Evolutionary conservation across 2,329 filamentous ascomycete species (phyloP).

Genomic region (Lithohypha guttulata): DNA sequence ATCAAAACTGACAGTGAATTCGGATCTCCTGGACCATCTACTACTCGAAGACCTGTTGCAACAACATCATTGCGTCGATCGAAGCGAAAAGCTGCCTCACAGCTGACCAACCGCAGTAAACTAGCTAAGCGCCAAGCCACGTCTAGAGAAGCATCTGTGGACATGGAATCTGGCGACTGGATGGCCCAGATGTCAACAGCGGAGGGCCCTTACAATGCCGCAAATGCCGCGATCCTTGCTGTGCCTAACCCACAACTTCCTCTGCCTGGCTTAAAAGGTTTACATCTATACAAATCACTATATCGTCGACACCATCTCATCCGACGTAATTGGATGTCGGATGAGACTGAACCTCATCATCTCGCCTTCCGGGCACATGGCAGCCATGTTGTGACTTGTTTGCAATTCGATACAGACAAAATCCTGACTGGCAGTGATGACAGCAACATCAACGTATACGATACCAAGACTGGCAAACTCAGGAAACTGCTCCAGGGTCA

Average conservation of each 20-base stretch:
- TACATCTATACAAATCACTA: conserved; percentile 92
- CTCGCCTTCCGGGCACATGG: conserved; percentile 95
- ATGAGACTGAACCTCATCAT: conserved; percentile 72
- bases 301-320: conserved; percentile 91
- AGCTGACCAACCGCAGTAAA: conserved; percentile 37
- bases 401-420: conserved; percentile 97
- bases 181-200: conserved; percentile 42
- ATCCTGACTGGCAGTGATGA: conserved; percentile 97
- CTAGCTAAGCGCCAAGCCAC: conserved; percentile 46
- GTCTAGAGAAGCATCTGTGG: conserved; percentile 31
- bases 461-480: conserved; percentile 84
- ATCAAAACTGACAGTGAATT: conserved; percentile 30
- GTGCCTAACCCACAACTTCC: conserved; percentile 75
- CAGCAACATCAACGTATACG: conserved; percentile 94
- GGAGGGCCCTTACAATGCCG: conserved; percentile 77
- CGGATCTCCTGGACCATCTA: conserved; percentile 13
- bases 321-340: conserved; percentile 78
- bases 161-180: conserved; percentile 34
- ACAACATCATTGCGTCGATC: conserved; percentile 24
- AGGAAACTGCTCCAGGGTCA: conserved; percentile 80
- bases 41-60: conserved; percentile 5
- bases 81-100: conserved; percentile 40
- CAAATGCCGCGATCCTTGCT: conserved; percentile 69
- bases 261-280: conserved; percentile 62
- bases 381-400: conserved; percentile 89